Evolutionary conservation across 805 yeast genomes (phyloP), one percentile per base, ranked within the genome.

Genomic region (Candida morakotiae): DNA sequence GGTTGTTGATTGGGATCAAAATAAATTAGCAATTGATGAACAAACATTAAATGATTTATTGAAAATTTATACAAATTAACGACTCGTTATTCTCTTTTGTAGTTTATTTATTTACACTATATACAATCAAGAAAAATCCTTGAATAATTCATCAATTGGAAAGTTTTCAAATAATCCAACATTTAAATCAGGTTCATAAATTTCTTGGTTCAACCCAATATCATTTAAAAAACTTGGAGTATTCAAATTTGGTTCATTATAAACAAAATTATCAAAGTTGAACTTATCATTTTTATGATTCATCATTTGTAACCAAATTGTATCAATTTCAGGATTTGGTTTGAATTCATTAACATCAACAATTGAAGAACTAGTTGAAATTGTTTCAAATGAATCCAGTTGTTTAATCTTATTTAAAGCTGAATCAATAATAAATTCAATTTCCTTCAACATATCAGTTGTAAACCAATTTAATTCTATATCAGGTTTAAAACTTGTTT

Each of bases 1-100:
- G 46, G 55, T 67, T n/a, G 58, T 67, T 24, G 73, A 67, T 48
- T 67, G 73, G 73, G 73, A 67, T 46, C 72, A 67, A 47, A 56
- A 62, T 44, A 31, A 60, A 35, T 56, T 66, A 38, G 73, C 71
- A 9, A 55, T 52, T 35, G 69, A 66, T 42, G 68, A 59, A 42
- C 39, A 39, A 9, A 59, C 63, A 1, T 51, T 67, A 15, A 9
- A 17, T 22, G 25, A 24, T 3, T 32, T 32, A 18, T 24, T 32
- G 15, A 31, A 31, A 22, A 6, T 14, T 3, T 31, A 31, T 16
- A 31, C 19, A 6, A 22, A 15, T 16, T 22, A 28, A 28, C 16
- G 13, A 26, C 8, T 5, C 8, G 5, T 19, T 5, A 8, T 8
- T 8, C 21, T 19, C 8, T 19, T 29, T 7, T 18, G 19, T 7